Conservation (phyloP, 768 basidiomycete genomes). For the Mycena sanguinolenta region DNA sequence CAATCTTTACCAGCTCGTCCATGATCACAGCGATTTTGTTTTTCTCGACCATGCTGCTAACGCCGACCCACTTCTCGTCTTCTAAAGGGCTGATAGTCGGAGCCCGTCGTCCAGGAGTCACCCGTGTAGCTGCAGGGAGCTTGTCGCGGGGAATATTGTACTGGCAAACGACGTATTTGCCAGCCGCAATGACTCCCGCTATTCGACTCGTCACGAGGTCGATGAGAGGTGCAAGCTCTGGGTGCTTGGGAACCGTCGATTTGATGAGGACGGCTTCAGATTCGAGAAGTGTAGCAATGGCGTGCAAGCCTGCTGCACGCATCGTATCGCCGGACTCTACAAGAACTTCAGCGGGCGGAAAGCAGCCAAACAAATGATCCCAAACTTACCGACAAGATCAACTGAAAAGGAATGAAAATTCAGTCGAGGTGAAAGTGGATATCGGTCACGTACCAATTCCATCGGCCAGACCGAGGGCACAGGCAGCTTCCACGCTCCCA, state of each 20-base stretch:
- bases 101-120: constrained; percentile 92
- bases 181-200: constrained; percentile 90
- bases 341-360: neutral
- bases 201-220: constrained; percentile 88
- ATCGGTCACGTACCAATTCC: constrained; percentile 81
- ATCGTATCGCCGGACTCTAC: constrained; percentile 99
- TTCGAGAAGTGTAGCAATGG: constrained; percentile 89
- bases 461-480: constrained; percentile 95
- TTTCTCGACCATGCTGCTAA: constrained; percentile 94
- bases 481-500: constrained; percentile 98
- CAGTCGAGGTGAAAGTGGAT: constrained; percentile 11
- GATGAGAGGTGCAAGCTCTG: constrained; percentile 76
- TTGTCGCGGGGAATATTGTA: constrained; percentile 87
- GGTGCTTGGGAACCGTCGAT: constrained; percentile 73
- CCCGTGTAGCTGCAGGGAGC: constrained; percentile 69
- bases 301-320: constrained; percentile 95
- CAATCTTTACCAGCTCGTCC: constrained; percentile 86
- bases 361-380: neutral
- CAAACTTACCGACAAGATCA: constrained; percentile 90
- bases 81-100: constrained; percentile 92
- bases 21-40: constrained; percentile 83
- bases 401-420: constrained; percentile 60
- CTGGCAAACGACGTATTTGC: constrained; percentile 89
- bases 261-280: constrained; percentile 95
- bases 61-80: constrained; percentile 88